Conservation (phyloP, 257 asterid species). For the Nicotiana tabacum region DNA sequence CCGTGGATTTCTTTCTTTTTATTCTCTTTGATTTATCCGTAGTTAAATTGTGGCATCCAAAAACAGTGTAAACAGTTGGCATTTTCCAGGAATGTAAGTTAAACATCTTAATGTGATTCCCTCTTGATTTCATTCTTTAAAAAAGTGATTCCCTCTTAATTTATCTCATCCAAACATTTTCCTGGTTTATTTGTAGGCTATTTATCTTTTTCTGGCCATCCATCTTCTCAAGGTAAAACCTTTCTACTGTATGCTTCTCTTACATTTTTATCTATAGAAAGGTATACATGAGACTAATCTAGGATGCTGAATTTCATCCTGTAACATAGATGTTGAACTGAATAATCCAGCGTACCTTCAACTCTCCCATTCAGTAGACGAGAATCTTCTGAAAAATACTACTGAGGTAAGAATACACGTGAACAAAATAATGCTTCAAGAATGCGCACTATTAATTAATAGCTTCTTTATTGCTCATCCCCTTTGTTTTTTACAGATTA, state of each 20-base stretch:
- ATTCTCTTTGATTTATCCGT: neutral
- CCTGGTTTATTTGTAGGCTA: constrained; percentile 40
- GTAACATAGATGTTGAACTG: constrained; percentile 35
- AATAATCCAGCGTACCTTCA: constrained; percentile 62
- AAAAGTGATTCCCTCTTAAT: neutral
- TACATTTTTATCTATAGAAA: neutral
- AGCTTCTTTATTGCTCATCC: constrained; percentile 8
- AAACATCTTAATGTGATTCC: neutral
- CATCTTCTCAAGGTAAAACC: constrained; percentile 46
- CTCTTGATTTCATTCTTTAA: neutral
- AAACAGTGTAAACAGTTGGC: neutral
- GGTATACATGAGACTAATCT: neutral
- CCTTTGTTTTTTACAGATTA: constrained; percentile 30
- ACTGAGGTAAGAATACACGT: constrained; percentile 36
- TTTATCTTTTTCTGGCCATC: constrained; percentile 46
- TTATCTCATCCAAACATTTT: constrained; percentile 3
- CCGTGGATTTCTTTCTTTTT: neutral
- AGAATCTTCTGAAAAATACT: constrained; percentile 45
- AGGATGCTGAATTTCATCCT: neutral
- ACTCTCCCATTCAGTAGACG: constrained; percentile 56
- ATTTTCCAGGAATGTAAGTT: neutral
- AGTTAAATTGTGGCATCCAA: neutral
- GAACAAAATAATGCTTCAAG: neutral
- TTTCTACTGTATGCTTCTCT: neutral
- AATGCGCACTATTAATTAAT: neutral